Evolutionary conservation across 2,329 filamentous ascomycete genomes (phyloP), one percentile per base, ranked within the genome.

Genomic region (Hymenoscyphus albidus): DNA sequence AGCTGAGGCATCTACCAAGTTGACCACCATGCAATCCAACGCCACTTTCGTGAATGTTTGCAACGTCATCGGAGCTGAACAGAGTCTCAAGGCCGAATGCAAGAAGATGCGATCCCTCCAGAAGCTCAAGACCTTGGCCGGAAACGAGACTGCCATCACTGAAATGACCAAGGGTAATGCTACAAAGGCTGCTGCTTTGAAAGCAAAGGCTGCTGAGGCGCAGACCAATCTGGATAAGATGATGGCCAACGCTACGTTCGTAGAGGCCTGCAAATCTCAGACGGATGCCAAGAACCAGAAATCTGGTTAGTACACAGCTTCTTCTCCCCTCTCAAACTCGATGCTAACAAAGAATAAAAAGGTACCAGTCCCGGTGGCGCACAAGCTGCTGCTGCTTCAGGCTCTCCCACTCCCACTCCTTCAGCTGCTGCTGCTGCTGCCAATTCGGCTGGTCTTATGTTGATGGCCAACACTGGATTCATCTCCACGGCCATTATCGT

Each of bases 21-120:
- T 79, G 60, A 65, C 70, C 27, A 68, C 72, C 5, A 69, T 79
- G 62, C 61, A 74, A 62, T 64, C 70, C 65, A 80, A 80, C 71
- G 59, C 74, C 10, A 79, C 78, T 6, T 70, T 80, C 31, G 70
- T 76, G 66, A 59, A 70, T 27, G 65, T 69, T 13, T 80, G 78
- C 64, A 67, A 70, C 31, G 69, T 74, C 66, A 72, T 78, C 65
- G 65, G 68, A 44, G 75, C 77, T 57, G 71, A 72, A 40, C 66
- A 73, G 48, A 65, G 72, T 42, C 73, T 70, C 35, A 70, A 74
- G 48, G 62, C 70, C 38, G 63, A 70, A 44, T 78, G 77, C 68
- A 44, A 64, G 18, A 58, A 62, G 32, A 71, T 76, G 64, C 69
- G 75, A 64, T 68, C 69, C 62, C 64, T 73, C 22, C 61, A 67